phyloP scores from a whole-genome alignment of 176 grass and related monocot species.

The Thinopyrum elongatum region DNA sequence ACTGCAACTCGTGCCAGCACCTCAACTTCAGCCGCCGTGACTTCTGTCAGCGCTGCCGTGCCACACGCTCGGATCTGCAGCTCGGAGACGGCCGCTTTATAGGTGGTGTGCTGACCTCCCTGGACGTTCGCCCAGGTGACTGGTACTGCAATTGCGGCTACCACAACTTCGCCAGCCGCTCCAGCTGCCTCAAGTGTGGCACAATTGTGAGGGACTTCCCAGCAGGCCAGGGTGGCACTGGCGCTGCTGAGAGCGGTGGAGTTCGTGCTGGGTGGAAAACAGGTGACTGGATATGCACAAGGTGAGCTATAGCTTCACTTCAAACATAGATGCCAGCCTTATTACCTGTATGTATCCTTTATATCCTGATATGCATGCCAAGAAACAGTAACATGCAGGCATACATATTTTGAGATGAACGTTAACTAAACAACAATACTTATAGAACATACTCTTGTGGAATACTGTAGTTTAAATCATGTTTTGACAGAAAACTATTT shows the following conservation, averaged over 20 bases:
- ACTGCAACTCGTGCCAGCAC: conserved; percentile 78
- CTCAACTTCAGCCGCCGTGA: conserved; percentile 93
- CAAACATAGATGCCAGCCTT: background rate
- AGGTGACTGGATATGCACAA: conserved; percentile 93
- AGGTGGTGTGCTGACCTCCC: conserved; percentile 47
- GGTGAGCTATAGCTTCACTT: conserved; percentile 42
- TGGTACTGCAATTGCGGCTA: conserved; percentile 96
- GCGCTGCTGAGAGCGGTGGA: conserved; percentile 25
- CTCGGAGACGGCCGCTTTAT: conserved; percentile 21
- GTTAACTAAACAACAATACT: background rate
- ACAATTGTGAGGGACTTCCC: conserved; percentile 55
- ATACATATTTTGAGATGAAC: background rate
- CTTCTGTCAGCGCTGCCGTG: conserved; percentile 78
- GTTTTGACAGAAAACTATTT: background rate
- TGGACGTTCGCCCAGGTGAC: conserved; percentile 70
- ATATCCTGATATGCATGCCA: conserved; percentile 17
- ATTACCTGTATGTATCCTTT: background rate
- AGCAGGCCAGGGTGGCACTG: conserved; percentile 31
- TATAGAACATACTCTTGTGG: background rate
- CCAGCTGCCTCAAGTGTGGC: conserved; percentile 81
- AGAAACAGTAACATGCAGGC: conserved; percentile 21
- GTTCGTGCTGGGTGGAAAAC: conserved; percentile 61
- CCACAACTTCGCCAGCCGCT: conserved; percentile 94
- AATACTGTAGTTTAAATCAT: background rate
- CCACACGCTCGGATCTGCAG: conserved; percentile 43